Conservation (phyloP, 768 basidiomycete species). For the Jaapia argillacea region DNA sequence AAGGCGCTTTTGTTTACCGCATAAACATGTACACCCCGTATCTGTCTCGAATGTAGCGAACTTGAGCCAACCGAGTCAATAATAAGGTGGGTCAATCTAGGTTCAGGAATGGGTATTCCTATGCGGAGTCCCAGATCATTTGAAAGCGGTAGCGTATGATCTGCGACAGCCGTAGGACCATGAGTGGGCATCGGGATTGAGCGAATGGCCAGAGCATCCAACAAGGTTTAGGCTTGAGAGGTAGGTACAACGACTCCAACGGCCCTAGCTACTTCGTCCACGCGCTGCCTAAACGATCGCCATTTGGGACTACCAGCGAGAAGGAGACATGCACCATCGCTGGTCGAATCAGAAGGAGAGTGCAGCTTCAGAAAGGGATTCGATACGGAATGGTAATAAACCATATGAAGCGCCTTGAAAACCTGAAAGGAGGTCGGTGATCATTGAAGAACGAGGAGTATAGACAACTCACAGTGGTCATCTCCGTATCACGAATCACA, state of each 20-base stretch:
- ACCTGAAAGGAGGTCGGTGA: constrained; percentile 35
- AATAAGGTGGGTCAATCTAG: constrained; percentile 40
- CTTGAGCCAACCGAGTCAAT: constrained; percentile 77
- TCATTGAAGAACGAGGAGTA: not conserved
- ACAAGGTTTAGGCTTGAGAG: too few species aligned
- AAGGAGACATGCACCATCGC: constrained; percentile 46
- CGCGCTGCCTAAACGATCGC: constrained; percentile 55
- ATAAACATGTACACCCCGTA: constrained; percentile 57
- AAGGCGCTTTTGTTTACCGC: too few species aligned
- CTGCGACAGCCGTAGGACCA: too few species aligned
- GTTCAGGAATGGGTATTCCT: constrained; percentile 38
- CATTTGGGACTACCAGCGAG: constrained; percentile 55
- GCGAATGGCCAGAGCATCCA: too few species aligned
- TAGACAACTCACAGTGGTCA: constrained; percentile 48
- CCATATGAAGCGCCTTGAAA: constrained; percentile 84
- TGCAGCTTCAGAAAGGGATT: constrained; percentile 81
- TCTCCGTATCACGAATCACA: constrained; percentile 71
- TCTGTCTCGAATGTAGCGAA: constrained; percentile 77
- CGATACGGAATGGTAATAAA: constrained; percentile 72
- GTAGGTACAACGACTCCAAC: too few species aligned
- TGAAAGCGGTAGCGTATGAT: not conserved
- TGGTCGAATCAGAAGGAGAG: constrained; percentile 31
- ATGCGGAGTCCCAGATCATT: constrained; percentile 5
- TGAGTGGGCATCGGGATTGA: too few species aligned
- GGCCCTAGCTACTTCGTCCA: constrained; percentile 57